phyloP scores from a whole-genome alignment of 345 rosid species.

The Ailanthus altissimus region DNA sequence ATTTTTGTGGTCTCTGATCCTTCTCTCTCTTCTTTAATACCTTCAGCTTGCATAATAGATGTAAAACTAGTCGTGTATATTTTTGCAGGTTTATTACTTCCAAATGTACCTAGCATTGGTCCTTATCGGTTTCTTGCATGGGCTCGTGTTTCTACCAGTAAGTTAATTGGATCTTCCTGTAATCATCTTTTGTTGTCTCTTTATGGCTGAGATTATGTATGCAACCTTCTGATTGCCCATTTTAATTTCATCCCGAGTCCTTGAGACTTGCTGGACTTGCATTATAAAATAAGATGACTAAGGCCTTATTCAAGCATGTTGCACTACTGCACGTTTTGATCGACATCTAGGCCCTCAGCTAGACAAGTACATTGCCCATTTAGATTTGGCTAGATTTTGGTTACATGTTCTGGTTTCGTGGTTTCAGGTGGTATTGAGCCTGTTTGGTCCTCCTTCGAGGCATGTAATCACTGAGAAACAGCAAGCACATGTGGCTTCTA shows the following conservation, averaged over 20 bases:
- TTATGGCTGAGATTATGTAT: background rate
- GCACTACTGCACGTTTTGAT: background rate
- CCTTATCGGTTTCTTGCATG: slow-evolving; percentile 83
- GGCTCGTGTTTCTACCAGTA: slow-evolving; percentile 90
- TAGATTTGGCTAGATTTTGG: background rate
- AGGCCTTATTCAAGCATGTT: no score
- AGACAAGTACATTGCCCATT: background rate
- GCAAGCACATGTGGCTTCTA: slow-evolving; percentile 34
- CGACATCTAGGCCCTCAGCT: background rate
- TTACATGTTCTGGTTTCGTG: slow-evolving; percentile 14
- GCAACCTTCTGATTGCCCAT: no score
- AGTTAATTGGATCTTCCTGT: slow-evolving; percentile 32
- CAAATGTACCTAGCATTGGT: slow-evolving; percentile 93
- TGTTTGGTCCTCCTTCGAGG: slow-evolving; percentile 72
- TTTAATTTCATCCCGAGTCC: no score
- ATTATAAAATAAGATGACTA: background rate
- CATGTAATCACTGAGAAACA: slow-evolving; percentile 25
- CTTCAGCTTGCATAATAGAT: slow-evolving; percentile 3
- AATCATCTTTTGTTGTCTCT: background rate
- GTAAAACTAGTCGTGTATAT: slow-evolving; percentile 3
- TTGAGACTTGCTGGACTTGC: background rate
- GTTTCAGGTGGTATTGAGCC: slow-evolving; percentile 74
- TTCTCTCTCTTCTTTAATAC: slow-evolving; percentile 22
- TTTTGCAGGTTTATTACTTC: slow-evolving; percentile 88
- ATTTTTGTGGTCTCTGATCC: slow-evolving; percentile 70